A percentile compares a stretch with the other conserved stretches of the same genome.
Evolutionary conservation across 2,329 filamentous ascomycete species (phyloP).

Genomic region (Pseudogymnoascus sp.): DNA sequence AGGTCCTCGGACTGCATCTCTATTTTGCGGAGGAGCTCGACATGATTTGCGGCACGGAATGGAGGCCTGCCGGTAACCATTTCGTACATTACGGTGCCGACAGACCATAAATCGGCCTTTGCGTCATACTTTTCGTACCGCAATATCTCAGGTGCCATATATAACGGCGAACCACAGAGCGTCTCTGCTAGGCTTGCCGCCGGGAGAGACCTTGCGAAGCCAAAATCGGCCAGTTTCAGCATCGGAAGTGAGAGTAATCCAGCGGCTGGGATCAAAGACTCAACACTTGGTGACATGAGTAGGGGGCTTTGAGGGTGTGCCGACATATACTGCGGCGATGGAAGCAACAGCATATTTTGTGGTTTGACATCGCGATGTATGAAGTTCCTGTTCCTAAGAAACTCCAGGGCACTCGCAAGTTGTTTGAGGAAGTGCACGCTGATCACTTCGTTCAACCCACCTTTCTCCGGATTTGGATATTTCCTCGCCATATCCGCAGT

Average conservation of each 20-base stretch:
- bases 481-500: constrained; percentile 87
- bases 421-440: constrained; percentile 95
- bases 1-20: constrained; percentile 79
- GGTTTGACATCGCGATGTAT: constrained; percentile 97
- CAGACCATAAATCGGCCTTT: constrained; percentile 94
- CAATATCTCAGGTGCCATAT: constrained; percentile 97
- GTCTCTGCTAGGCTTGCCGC: constrained; percentile 90
- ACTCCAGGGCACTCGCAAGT: constrained; percentile 82
- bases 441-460: constrained; percentile 93
- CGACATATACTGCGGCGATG: constrained; percentile 62
- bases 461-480: constrained; percentile 74
- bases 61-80: constrained; percentile 88
- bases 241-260: constrained; percentile 82
- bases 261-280: constrained; percentile 70
- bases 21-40: constrained; percentile 86
- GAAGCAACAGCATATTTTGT: constrained; percentile 86
- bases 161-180: constrained; percentile 88
- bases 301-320: constrained; percentile 54
- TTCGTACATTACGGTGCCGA: constrained; percentile 90
- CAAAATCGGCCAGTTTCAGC: constrained; percentile 96
- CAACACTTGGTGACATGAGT: constrained; percentile 66
- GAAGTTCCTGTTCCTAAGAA: constrained; percentile 73
- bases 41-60: constrained; percentile 87
- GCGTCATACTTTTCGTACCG: constrained; percentile 96
- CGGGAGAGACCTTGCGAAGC: constrained; percentile 89